Conservation (phyloP, 352 stramenopile species). For the Phytophthora niederhauseri region DNA sequence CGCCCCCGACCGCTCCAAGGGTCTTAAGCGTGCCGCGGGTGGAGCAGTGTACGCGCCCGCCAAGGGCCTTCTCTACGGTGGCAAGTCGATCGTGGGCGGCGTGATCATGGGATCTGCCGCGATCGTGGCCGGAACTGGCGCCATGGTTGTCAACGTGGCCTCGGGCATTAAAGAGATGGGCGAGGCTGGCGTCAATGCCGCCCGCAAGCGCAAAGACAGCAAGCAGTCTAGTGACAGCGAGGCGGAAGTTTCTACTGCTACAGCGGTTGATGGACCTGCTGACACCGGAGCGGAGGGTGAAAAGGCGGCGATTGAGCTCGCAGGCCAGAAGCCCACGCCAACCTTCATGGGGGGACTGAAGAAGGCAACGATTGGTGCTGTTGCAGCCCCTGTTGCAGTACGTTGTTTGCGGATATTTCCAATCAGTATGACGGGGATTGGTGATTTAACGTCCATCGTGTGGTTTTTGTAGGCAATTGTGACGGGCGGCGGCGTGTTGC, state of each 20-base stretch:
- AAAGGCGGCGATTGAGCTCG: conserved; percentile 33
- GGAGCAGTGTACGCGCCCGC: conserved; percentile 83
- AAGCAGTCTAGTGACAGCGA: conserved; percentile 52
- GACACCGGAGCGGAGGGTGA: conserved; percentile 27
- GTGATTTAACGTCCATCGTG: conserved; percentile 8
- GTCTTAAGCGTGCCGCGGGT: conserved; percentile 74
- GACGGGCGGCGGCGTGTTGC: conserved; percentile 71
- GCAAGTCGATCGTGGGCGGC: conserved; percentile 81
- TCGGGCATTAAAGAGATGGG: conserved; percentile 90
- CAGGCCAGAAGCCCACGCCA: conserved; percentile 72
- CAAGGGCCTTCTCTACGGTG: conserved; percentile 84
- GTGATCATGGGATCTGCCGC: conserved; percentile 87
- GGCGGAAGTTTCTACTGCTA: conserved; percentile 32
- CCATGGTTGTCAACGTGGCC: conserved; percentile 85
- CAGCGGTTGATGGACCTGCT: conserved; percentile 16
- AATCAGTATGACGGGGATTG: not conserved
- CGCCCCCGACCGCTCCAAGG: conserved; percentile 77
- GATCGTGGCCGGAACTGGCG: conserved; percentile 72
- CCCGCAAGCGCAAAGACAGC: conserved; percentile 62
- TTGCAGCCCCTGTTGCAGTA: conserved; percentile 83
- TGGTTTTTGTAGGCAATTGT: conserved; percentile 60
- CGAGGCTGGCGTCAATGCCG: conserved; percentile 79
- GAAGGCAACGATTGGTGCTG: conserved; percentile 84
- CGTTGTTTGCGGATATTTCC: conserved; percentile 15
- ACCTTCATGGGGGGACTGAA: conserved; percentile 88